phyloP scores from a whole-genome alignment of 164 flowering plant species.

The Vitis riparia region DNA sequence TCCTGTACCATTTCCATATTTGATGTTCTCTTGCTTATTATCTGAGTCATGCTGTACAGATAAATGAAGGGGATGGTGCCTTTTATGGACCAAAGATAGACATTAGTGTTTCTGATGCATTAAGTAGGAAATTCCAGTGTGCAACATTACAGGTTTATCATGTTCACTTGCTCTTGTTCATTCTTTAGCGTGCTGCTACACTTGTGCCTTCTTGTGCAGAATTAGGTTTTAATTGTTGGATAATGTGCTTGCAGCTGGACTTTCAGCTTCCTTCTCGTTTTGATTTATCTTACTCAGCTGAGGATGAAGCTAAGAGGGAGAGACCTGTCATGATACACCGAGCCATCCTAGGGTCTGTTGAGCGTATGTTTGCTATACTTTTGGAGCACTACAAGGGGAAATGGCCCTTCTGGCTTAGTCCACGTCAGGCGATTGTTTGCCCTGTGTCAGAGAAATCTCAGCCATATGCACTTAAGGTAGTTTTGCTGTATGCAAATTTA shows the following conservation, averaged over 20 bases:
- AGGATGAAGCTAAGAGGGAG: conserved; percentile 90
- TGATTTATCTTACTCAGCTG: conserved; percentile 85
- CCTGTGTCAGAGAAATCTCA: conserved; percentile 90
- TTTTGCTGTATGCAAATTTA: not conserved
- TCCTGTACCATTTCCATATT: not conserved
- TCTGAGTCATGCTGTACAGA: conserved; percentile 33
- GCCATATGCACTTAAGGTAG: conserved; percentile 74
- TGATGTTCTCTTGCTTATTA: not conserved
- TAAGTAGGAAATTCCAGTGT: conserved; percentile 94
- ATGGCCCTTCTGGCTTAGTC: conserved; percentile 99
- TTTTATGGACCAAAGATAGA: conserved; percentile 99
- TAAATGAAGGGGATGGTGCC: conserved; percentile 98
- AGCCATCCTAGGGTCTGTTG: conserved; percentile 95
- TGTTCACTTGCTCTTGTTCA: not conserved
- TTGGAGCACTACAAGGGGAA: conserved; percentile 98
- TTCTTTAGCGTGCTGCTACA: not conserved
- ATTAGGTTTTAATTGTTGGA: not conserved
- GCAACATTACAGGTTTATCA: conserved; percentile 86
- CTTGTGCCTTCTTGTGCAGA: not conserved
- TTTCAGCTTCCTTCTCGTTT: conserved; percentile 94
- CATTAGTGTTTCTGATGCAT: conserved; percentile 91
- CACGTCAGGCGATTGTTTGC: conserved; percentile 97
- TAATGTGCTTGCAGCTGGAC: conserved; percentile 70
- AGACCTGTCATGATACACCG: conserved; percentile 97
- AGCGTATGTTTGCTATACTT: conserved; percentile 95